Evolutionary conservation across 495 filamentous ascomycete genomes (phyloP), one percentile per base, ranked within the genome.

Genomic region (Symbiotaphrina buchneri): DNA sequence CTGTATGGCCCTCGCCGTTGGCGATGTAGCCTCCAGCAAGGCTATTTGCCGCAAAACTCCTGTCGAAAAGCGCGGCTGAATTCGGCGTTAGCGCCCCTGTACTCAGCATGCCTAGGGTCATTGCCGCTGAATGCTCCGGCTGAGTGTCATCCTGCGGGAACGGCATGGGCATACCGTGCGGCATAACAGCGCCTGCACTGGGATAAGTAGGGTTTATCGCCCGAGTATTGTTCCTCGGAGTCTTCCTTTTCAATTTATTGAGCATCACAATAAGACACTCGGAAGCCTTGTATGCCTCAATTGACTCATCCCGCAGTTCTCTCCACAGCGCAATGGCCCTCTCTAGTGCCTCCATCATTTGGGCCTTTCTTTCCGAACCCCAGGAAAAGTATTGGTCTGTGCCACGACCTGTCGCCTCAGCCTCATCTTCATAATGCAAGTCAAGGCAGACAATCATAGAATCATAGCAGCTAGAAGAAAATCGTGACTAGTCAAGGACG

Each of bases 391-490:
- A 27, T 15, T 3, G 46, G 40, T 71, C 64, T 11, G 51, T 52
- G n/a, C 61, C 54, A 32, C 49, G 38, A 34, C 50, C 46, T 19
- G 49, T 49, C 28, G 28, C 28, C 33, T 28, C 27, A 2, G 53
- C 42, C 29, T 49, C 32, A 20, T 55, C 54, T 33, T 65, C 59
- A 34, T 56, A 47, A 37, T 56, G 52, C 21, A 93, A 55, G 38
- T 90, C 82, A 19, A 92, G 55, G 39, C 71, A 73, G 13, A 95
- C 61, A 34, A 92, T 69, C 80, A 92, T 93, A 2, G 79, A 34
- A 92, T 69, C 80, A 92, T 93, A 2, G 79, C 75, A 1, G 79
- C 82, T 11, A 90, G 69, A 10, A 92, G 52, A 41, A 85, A 91
- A 41, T 95, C 85, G 16, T 65, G 59, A 28, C 71, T 75, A 11